phyloP scores from a whole-genome alignment of 75 land plant genomes.

The Sequoiadendron giganteum region DNA sequence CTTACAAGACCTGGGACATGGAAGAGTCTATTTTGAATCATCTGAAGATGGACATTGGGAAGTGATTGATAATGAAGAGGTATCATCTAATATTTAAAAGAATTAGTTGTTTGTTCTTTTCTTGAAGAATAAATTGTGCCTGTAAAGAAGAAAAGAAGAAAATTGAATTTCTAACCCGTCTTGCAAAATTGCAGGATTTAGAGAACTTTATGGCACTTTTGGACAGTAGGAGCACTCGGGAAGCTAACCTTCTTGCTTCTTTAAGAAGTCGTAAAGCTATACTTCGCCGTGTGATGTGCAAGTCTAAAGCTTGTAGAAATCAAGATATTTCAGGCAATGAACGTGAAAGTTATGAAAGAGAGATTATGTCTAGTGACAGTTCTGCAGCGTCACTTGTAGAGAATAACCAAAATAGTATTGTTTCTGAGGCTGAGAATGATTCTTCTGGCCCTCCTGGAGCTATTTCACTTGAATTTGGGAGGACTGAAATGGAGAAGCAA shows the following conservation, averaged over 20 bases:
- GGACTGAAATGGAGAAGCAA: conserved; percentile 32
- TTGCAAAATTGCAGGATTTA: conserved; percentile 41
- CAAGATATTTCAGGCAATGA: not conserved
- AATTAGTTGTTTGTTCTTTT: not conserved
- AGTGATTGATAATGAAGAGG: conserved; percentile 92
- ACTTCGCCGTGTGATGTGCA: conserved; percentile 42
- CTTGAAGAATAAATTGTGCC: not conserved
- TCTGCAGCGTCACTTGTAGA: conserved; percentile 58
- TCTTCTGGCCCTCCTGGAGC: conserved; percentile 15
- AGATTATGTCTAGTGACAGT: conserved; percentile 26
- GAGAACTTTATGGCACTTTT: conserved; percentile 37
- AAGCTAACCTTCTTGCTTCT: conserved; percentile 55
- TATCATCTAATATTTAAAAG: conserved; percentile 11
- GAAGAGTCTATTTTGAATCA: conserved; percentile 87
- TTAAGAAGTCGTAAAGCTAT: conserved; percentile 30
- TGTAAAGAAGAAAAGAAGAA: not conserved
- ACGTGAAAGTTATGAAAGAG: conserved; percentile 19
- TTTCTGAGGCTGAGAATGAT: conserved; percentile 10
- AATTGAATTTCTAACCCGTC: not conserved
- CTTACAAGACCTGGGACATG: conserved; percentile 66
- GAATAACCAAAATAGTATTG: conserved; percentile 12
- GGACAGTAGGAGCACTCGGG: conserved; percentile 52
- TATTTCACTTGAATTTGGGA: conserved; percentile 23
- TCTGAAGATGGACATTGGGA: conserved; percentile 93
- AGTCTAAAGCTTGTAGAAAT: not conserved